Base-by-base conservation (phyloP, 2,329 filamentous ascomycete species). In the Sarocladium brachiariae region DNA sequence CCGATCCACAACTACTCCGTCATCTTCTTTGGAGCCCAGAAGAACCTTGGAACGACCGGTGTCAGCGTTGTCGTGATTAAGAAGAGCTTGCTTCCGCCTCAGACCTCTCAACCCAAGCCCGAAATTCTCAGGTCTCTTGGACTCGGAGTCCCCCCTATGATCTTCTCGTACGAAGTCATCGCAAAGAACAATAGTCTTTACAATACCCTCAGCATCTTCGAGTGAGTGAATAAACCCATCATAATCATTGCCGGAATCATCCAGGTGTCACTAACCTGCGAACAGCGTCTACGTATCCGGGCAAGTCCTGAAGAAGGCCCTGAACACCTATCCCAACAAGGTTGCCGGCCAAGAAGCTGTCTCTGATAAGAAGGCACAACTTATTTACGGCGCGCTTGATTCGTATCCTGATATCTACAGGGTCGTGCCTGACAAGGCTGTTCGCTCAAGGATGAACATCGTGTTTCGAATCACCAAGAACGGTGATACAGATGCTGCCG, bases 121-220 rank as follows among this genome's bases (percentile, higher is more conserved):
- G 71, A 77, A 4, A 72, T 95, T 45, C 72, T 96, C 62, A 79
- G 90, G 53, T 75, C 83, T 53, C 78, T 96, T 9, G 82, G 80
- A 18, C 73, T 95, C n/a, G 82, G 87, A 1, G 79, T 93, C 35
- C 83, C 85, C 0, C 90, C 92, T 2, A 80, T 88, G 16, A 80
- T 96, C 38, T 73, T 97, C 45, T 81, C 88, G 56, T 97, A 92
- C 63, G 84, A 89, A 55, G 89, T 81, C 0, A 86, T 93, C 57
- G 85, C 87, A 35, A 95, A 95, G 75, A 95, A 95, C 72, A 93
- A 95, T 72, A 93, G 87, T 59, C 77, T 97, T 24, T 97, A 97
- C 74, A 97, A 97, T 70, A 97, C 92, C 0, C 73, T 97, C 10
- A 91, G 89, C 61, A 95, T 97, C 61, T 96, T 97, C 61, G 91